These are phyloP conservation scores for Clarkia xantiana DNA, from an alignment of 345 rosid species.

Conservation along the genomic window DNA sequence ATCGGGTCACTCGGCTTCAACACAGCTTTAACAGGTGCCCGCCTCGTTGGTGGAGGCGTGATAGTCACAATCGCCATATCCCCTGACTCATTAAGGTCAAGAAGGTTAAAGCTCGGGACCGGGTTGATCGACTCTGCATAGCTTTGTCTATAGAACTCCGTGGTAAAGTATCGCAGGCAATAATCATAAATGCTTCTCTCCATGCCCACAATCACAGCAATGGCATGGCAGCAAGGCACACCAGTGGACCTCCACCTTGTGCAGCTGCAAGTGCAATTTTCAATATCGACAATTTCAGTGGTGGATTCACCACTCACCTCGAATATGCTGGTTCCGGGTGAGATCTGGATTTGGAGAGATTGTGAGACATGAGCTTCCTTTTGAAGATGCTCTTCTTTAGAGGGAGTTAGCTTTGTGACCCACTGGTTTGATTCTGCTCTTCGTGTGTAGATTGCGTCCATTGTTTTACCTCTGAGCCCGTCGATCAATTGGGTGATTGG, in stretches of 20 bases:
- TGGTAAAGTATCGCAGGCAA: slow-evolving; percentile 55
- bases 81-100: too few species aligned
- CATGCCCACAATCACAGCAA: slow-evolving; percentile 45
- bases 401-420: slow-evolving; percentile 56
- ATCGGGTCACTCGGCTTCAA: too few species aligned
- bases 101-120: slow-evolving; percentile 11
- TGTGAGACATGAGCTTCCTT: slow-evolving; percentile 35
- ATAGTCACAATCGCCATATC: too few species aligned
- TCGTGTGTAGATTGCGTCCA: slow-evolving; percentile 58
- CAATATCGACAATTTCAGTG: slow-evolving; percentile 40
- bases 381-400: slow-evolving; percentile 62
- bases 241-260: slow-evolving; percentile 64
- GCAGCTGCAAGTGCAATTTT: slow-evolving; percentile 71
- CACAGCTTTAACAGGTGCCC: too few species aligned
- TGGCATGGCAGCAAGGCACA: slow-evolving; percentile 74
- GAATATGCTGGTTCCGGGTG: slow-evolving; percentile 45
- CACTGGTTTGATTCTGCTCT: slow-evolving; percentile 63
- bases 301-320: slow-evolving; percentile 27
- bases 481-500: slow-evolving; percentile 91
- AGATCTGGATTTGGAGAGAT: slow-evolving; percentile 37
- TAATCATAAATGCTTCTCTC: slow-evolving; percentile 61
- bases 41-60: too few species aligned
- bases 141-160: slow-evolving; percentile 35
- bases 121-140: slow-evolving; percentile 71
- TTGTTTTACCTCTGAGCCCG: slow-evolving; percentile 61